Percentiles rank a stretch among this genome's conserved stretches.
These are phyloP conservation scores for Sedum album DNA, from an alignment of 164 flowering plant genomes.

Conservation along the genomic window DNA sequence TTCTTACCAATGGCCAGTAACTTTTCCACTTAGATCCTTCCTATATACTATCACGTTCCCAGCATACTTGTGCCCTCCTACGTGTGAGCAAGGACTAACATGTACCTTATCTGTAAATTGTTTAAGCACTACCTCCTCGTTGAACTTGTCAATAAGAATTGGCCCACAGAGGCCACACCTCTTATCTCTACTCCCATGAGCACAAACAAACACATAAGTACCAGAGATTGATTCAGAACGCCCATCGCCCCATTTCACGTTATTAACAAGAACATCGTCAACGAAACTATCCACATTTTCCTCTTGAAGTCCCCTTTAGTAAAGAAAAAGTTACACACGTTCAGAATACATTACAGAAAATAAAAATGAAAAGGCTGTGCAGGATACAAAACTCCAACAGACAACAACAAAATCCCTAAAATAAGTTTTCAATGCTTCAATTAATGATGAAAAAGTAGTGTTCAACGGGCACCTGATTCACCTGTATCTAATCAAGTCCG, in stretches of 20 bases:
- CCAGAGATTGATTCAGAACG: constrained; percentile 47
- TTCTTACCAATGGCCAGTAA: constrained; percentile 74
- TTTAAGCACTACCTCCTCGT: constrained; percentile 49
- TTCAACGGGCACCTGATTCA: constrained; percentile 12
- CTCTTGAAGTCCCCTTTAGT: constrained; percentile 58
- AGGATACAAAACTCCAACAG: no score
- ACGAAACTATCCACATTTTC: constrained; percentile 64
- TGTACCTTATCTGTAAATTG: constrained; percentile 44
- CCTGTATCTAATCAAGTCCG: constrained; percentile 86
- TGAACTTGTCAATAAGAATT: constrained; percentile 59
- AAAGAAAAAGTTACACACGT: no score
- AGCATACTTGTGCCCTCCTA: constrained; percentile 98
- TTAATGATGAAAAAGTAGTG: no score
- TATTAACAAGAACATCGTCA: constrained; percentile 72
- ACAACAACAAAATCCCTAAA: no score
- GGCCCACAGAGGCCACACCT: constrained; percentile 99
- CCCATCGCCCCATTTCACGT: constrained; percentile 51
- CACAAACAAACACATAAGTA: constrained; percentile 73
- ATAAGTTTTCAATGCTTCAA: no score
- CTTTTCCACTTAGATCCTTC: constrained; percentile 47
- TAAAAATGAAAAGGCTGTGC: no score
- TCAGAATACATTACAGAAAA: constrained; percentile 12
- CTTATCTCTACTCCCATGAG: constrained; percentile 74
- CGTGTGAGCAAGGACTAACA: constrained; percentile 80
- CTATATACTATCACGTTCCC: constrained; percentile 76